Evolutionary conservation across 192 early-diverging fungal species (phyloP).

Genomic region (Coemansia sp.): DNA sequence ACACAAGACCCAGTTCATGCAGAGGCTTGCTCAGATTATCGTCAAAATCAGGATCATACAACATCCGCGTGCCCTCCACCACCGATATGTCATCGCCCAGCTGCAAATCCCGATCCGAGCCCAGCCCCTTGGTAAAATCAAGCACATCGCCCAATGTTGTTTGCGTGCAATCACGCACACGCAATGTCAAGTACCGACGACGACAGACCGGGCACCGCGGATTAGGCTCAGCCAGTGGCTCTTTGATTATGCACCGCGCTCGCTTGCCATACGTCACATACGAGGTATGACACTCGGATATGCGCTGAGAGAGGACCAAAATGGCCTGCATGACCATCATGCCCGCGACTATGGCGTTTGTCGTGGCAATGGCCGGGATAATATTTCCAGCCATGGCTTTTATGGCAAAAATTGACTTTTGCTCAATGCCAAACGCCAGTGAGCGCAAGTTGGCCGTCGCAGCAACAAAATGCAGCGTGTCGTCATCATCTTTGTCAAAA

Average conservation of each 20-base stretch:
- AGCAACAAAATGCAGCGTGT: conserved; percentile 91
- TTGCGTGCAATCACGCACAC: conserved; percentile 59
- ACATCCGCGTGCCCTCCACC: conserved; percentile 68
- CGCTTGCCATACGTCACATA: conserved; percentile 65
- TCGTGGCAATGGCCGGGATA: conserved; percentile 97
- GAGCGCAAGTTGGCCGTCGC: conserved; percentile 88
- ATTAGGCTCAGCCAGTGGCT: conserved; percentile 67
- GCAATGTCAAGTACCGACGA: conserved; percentile 56
- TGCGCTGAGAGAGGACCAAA: conserved; percentile 57
- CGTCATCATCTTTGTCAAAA: conserved; percentile 97
- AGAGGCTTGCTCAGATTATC: conserved; percentile 69
- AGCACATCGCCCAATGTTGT: conserved; percentile 73
- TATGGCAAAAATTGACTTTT: conserved; percentile 78
- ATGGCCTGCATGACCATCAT: conserved; percentile 88
- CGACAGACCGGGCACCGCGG: conserved; percentile 77
- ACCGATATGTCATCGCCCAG: conserved; percentile 73
- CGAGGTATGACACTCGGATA: conserved; percentile 48
- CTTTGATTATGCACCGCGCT: conserved; percentile 62
- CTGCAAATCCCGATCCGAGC: conserved; percentile 49
- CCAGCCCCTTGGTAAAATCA: conserved; percentile 44
- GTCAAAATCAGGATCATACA: conserved; percentile 90
- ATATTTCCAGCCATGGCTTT: conserved; percentile 99
- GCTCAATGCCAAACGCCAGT: conserved; percentile 74
- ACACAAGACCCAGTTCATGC: conserved; percentile 59
- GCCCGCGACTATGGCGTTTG: conserved; percentile 95